Evolutionary conservation across 257 asterid genomes (phyloP).

Genomic region (Penstemon newberryi): DNA sequence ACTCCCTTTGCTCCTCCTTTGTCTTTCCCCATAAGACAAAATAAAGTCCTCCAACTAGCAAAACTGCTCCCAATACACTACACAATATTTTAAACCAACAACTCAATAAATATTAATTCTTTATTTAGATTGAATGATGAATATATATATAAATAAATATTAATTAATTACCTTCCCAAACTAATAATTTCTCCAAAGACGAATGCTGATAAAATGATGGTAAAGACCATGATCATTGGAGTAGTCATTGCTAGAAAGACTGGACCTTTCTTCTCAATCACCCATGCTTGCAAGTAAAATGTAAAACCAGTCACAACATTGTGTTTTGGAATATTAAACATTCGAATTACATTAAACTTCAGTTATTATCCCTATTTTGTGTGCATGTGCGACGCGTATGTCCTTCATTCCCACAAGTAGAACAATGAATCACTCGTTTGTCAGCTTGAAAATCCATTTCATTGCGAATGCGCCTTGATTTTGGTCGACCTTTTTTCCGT

Average conservation of each 20-base stretch:
- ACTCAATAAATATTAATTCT: background rate
- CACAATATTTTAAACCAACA: background rate
- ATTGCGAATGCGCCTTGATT: too few species aligned
- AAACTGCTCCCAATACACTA: conserved; percentile 70
- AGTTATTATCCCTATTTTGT: too few species aligned
- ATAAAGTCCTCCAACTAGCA: conserved; percentile 79
- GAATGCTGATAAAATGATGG: conserved; percentile 59
- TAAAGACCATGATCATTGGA: conserved; percentile 57
- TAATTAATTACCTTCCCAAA: conserved; percentile 72
- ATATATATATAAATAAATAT: background rate
- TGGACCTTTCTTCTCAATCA: conserved; percentile 86
- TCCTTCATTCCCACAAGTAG: too few species aligned
- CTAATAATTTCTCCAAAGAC: conserved; percentile 62
- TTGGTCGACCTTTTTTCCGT: too few species aligned
- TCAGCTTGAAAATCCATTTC: too few species aligned
- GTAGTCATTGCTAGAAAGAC: conserved; percentile 74
- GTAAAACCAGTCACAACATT: conserved; percentile 80
- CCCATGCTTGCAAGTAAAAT: conserved; percentile 85
- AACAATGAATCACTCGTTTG: too few species aligned
- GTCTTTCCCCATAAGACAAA: conserved; percentile 82
- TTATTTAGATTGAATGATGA: too few species aligned
- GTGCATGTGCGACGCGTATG: too few species aligned
- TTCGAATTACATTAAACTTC: too few species aligned
- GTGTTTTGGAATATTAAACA: too few species aligned
- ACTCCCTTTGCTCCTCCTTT: conserved; percentile 50